phyloP scores from a whole-genome alignment of 2,329 filamentous ascomycete species.

The Apiospora saccharicola region DNA sequence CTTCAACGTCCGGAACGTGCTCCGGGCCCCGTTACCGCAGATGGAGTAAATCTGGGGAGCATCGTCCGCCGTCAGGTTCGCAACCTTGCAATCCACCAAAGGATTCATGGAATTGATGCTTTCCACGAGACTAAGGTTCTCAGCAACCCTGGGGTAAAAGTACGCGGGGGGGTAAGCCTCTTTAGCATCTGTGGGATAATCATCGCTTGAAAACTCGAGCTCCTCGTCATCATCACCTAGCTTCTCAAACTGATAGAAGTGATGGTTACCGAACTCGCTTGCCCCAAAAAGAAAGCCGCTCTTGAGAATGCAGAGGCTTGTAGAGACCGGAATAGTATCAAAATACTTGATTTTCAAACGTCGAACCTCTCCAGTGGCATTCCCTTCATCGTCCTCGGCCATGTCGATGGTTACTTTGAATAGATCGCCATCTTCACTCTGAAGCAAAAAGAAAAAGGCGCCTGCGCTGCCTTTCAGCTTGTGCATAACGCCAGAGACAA shows the following conservation, averaged over 20 bases:
- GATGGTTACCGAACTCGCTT: conserved; percentile 90
- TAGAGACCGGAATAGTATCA: conserved; percentile 89
- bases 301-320: conserved; percentile 89
- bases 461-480: conserved; percentile 83
- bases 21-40: conserved; percentile 86
- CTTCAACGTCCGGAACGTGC: conserved; percentile 89
- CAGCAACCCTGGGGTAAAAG: conserved; percentile 80
- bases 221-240: conserved; percentile 95
- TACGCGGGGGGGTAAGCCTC: conserved; percentile 80
- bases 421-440: conserved; percentile 96
- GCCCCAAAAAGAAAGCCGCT: conserved; percentile 95
- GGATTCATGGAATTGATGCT: conserved; percentile 90
- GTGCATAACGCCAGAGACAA: conserved; percentile 95
- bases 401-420: conserved; percentile 97
- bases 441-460: conserved; percentile 95
- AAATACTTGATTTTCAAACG: conserved; percentile 96
- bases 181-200: conserved; percentile 78
- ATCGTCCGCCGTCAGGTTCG: conserved; percentile 89
- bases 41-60: conserved; percentile 96
- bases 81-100: conserved; percentile 88
- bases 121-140: conserved; percentile 86
- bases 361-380: conserved; percentile 81
- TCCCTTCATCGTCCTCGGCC: conserved; percentile 79
- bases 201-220: conserved; percentile 82
- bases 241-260: conserved; percentile 97